These are phyloP conservation scores for Wallemia ichthyophaga DNA, from an alignment of 1,284 basidiomycete species.

Conservation along the genomic window DNA sequence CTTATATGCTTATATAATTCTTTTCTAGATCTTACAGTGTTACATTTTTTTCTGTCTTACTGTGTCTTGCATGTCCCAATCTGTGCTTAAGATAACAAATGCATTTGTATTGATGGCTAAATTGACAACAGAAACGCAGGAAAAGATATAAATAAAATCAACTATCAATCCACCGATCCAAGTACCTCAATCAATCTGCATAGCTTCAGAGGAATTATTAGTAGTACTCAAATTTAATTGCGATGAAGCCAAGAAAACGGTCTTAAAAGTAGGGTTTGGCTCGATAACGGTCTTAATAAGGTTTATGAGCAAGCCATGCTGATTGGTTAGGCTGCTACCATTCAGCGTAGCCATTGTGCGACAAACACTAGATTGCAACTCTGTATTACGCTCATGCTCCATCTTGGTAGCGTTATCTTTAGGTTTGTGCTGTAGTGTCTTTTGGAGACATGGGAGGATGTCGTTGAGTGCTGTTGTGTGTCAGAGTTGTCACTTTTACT, in stretches of 20 bases:
- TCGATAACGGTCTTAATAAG: neutral
- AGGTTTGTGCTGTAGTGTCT: constrained; percentile 31
- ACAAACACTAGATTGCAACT: constrained; percentile 62
- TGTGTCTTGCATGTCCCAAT: too few species aligned
- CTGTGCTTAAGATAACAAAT: too few species aligned
- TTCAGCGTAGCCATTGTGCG: constrained; percentile 59
- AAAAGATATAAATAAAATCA: too few species aligned
- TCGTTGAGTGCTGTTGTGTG: constrained; percentile 45
- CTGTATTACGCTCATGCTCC: constrained; percentile 22
- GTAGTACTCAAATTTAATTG: neutral
- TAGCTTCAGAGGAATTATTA: neutral
- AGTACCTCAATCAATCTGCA: neutral
- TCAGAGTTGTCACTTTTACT: neutral
- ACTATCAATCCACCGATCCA: neutral
- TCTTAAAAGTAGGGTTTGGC: neutral
- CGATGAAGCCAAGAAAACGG: neutral
- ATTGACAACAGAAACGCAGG: neutral
- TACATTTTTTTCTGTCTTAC: neutral
- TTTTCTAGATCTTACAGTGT: neutral
- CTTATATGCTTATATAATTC: neutral
- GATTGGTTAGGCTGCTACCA: constrained; percentile 2
- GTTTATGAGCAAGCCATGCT: neutral
- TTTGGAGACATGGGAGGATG: constrained; percentile 44
- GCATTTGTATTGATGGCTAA: neutral
- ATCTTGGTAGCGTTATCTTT: constrained; percentile 50